Conservation (phyloP, 768 basidiomycete species). For the Kwoniella sp. region DNA sequence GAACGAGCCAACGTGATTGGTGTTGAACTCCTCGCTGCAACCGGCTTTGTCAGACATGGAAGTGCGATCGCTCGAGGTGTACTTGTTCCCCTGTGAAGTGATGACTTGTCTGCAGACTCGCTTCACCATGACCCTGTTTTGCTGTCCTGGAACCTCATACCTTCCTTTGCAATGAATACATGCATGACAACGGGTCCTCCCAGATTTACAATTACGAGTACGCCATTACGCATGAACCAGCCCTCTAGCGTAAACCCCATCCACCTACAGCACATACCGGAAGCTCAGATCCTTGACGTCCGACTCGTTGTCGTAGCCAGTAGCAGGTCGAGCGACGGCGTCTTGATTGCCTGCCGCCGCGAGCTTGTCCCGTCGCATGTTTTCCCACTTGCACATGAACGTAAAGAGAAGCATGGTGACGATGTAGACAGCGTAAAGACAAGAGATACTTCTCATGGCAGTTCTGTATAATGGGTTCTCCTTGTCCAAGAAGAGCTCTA, state of each 20-base stretch:
- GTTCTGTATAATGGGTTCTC: constrained; percentile 37
- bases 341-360: constrained; percentile 34
- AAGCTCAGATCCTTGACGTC: constrained; percentile 39
- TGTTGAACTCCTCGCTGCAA: too few species aligned
- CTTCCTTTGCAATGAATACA: background rate
- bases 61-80: too few species aligned
- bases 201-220: too few species aligned
- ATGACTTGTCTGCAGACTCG: too few species aligned
- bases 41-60: too few species aligned
- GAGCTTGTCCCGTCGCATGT: constrained; percentile 34
- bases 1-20: too few species aligned
- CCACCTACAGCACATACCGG: constrained; percentile 28
- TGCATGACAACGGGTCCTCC: background rate
- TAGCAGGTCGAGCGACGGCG: constrained; percentile 24
- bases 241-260: too few species aligned
- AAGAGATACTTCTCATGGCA: constrained; percentile 32
- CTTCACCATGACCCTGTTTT: too few species aligned
- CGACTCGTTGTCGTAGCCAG: constrained; percentile 30
- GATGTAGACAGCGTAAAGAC: constrained; percentile 31
- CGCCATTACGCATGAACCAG: too few species aligned
- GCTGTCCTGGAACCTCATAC: too few species aligned
- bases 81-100: too few species aligned
- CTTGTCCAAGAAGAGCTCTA: constrained; percentile 14
- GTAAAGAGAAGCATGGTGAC: constrained; percentile 26
- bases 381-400: constrained; percentile 34